Conservation (phyloP, 495 filamentous ascomycete genomes). For the Xylaria nigripes region DNA sequence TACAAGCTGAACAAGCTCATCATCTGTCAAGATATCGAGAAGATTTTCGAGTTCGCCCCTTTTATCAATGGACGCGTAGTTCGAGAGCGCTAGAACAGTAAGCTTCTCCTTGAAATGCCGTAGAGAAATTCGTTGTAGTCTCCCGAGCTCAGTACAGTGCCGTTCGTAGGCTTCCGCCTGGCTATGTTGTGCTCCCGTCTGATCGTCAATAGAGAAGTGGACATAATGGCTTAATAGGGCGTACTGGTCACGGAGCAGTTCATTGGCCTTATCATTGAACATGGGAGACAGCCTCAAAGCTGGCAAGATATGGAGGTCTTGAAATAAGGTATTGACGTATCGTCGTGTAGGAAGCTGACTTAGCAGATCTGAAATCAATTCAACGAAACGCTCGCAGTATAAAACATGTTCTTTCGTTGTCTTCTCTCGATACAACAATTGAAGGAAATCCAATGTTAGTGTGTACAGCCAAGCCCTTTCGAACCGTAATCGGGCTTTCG, state of each 20-base stretch:
- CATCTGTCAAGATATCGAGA: constrained; percentile 60
- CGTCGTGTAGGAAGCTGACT: constrained; percentile 91
- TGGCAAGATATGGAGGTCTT: constrained; percentile 81
- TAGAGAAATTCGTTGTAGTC: constrained; percentile 71
- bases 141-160: constrained; percentile 68
- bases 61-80: constrained; percentile 80
- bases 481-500: constrained; percentile 73
- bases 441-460: constrained; percentile 74
- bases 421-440: constrained; percentile 55
- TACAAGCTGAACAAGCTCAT: constrained; percentile 63
- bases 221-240: constrained; percentile 74
- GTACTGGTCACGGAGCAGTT: constrained; percentile 73
- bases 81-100: constrained; percentile 81
- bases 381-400: constrained; percentile 90
- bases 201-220: constrained; percentile 85
- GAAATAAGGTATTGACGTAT: constrained; percentile 86
- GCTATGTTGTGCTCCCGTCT: constrained; percentile 68
- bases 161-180: constrained; percentile 65
- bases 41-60: constrained; percentile 71
- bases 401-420: constrained; percentile 54
- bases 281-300: constrained; percentile 72
- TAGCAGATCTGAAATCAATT: constrained; percentile 82
- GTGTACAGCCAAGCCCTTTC: constrained; percentile 92
- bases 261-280: constrained; percentile 65
- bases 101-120: constrained; percentile 85